These are phyloP conservation scores for Calonectria pauciramosa DNA, from an alignment of 2,329 filamentous ascomycete genomes.

Conservation along the genomic window DNA sequence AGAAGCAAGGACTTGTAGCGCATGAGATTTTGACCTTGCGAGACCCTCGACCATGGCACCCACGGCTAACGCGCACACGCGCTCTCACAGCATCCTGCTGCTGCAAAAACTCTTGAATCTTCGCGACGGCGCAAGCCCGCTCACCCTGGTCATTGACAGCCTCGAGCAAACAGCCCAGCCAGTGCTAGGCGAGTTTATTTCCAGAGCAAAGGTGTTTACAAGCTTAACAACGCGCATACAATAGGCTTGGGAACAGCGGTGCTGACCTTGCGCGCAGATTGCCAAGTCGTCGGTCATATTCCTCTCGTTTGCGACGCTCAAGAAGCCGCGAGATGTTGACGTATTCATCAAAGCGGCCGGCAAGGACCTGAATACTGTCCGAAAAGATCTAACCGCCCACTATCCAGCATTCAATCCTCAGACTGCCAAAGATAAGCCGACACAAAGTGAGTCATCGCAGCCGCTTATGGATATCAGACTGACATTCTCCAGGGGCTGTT, in stretches of 20 bases:
- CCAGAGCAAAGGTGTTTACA: slow-evolving; percentile 75
- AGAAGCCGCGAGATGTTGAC: slow-evolving; percentile 74
- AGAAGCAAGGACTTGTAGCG: background rate
- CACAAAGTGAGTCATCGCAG: slow-evolving; percentile 57
- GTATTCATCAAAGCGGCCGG: slow-evolving; percentile 75
- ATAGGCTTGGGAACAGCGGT: background rate
- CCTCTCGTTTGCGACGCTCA: slow-evolving; percentile 82
- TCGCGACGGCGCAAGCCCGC: slow-evolving; percentile 84
- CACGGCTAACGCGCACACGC: slow-evolving; percentile 72
- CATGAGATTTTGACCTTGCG: background rate
- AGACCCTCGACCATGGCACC: slow-evolving; percentile 64
- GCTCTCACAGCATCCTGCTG: slow-evolving; percentile 87
- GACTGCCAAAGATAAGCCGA: slow-evolving; percentile 51
- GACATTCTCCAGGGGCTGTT: slow-evolving; percentile 70
- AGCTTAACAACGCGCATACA: background rate
- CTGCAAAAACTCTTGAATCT: slow-evolving; percentile 86
- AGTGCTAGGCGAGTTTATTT: slow-evolving; percentile 80
- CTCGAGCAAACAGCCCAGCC: slow-evolving; percentile 84
- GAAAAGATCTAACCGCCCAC: slow-evolving; percentile 71
- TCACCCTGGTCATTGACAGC: slow-evolving; percentile 88
- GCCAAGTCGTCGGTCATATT: slow-evolving; percentile 80
- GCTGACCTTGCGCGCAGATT: slow-evolving; percentile 52
- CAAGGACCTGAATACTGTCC: slow-evolving; percentile 69
- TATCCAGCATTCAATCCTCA: slow-evolving; percentile 57
- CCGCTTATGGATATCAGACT: background rate